These are phyloP conservation scores for Coemansia sp. DNA, from an alignment of 192 early-diverging fungal genomes.

Conservation along the genomic window DNA sequence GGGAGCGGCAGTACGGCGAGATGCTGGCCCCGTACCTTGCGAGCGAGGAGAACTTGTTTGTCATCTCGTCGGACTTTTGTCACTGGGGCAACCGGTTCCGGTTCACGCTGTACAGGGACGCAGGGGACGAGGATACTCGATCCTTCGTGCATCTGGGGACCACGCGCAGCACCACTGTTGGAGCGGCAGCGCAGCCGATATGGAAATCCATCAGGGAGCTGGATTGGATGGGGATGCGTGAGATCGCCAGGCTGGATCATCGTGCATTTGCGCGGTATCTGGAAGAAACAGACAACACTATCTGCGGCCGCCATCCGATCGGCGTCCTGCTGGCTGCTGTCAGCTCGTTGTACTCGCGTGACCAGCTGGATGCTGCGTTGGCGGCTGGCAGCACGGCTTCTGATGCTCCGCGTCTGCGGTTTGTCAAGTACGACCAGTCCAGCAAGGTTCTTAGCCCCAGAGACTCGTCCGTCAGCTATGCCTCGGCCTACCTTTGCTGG, in stretches of 20 bases:
- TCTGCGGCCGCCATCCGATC: conserved; percentile 94
- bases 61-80: conserved; percentile 97
- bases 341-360: conserved; percentile 28
- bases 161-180: neutral
- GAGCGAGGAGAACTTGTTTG: conserved; percentile 73
- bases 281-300: conserved; percentile 80
- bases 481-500: conserved; percentile 58
- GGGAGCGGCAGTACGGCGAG: conserved; percentile 69
- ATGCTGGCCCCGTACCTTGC: conserved; percentile 75
- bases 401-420: conserved; percentile 53
- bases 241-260: conserved; percentile 67
- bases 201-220: conserved; percentile 75
- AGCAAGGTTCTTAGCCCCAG: conserved; percentile 56
- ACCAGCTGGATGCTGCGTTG: neutral
- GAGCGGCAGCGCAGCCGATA: conserved; percentile 56
- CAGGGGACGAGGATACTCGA: conserved; percentile 11
- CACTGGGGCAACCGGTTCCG: conserved; percentile 92
- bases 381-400: conserved; percentile 1
- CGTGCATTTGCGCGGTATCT: conserved; percentile 71
- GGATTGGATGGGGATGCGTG: conserved; percentile 80
- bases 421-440: conserved; percentile 87
- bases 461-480: conserved; percentile 82
- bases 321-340: conserved; percentile 75
- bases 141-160: conserved; percentile 4
- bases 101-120: conserved; percentile 68